phyloP scores from a whole-genome alignment of 2,329 filamentous ascomycete genomes.

The Sarocladium kiliense region DNA sequence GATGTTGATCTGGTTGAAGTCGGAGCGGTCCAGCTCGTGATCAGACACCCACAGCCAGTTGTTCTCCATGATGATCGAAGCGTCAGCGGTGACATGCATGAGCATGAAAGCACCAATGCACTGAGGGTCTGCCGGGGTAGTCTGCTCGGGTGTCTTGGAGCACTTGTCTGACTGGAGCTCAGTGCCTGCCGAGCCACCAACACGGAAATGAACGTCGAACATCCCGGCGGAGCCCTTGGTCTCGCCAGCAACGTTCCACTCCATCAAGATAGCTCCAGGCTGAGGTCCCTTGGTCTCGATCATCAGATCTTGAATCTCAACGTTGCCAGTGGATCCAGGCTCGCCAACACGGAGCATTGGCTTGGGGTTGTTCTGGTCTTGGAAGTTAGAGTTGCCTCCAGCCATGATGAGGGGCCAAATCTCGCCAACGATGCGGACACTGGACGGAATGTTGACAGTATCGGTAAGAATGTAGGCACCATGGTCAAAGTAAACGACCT shows the following conservation, averaged over 20 bases:
- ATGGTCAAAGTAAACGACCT: conserved; percentile 21
- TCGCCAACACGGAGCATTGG: conserved; percentile 63
- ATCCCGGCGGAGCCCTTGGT: conserved; percentile 34
- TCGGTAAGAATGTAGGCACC: conserved; percentile 20
- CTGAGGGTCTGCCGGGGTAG: conserved; percentile 6
- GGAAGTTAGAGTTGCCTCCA: conserved; percentile 51
- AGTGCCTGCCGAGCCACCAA: conserved; percentile 33
- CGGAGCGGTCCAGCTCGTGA: conserved; percentile 42
- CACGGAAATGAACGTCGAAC: conserved; percentile 27
- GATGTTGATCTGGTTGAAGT: conserved; percentile 18
- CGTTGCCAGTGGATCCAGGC: conserved; percentile 54
- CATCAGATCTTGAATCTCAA: conserved; percentile 66
- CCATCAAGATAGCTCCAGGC: conserved; percentile 62
- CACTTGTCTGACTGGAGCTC: conserved; percentile 20
- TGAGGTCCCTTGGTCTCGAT: conserved; percentile 59
- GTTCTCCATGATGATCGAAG: conserved; percentile 48
- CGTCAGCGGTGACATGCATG: conserved; percentile 40
- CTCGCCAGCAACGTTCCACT: conserved; percentile 63
- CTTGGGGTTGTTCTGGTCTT: conserved; percentile 54
- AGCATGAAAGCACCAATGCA: conserved; percentile 42
- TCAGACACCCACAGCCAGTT: conserved; percentile 41
- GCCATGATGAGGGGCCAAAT: conserved; percentile 64
- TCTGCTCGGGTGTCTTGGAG: conserved; percentile 14
- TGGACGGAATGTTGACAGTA: conserved; percentile 46
- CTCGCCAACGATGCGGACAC: conserved; percentile 63